Conservation (phyloP, 2,329 filamentous ascomycete species). For the Ceratocystiopsis sp. region DNA sequence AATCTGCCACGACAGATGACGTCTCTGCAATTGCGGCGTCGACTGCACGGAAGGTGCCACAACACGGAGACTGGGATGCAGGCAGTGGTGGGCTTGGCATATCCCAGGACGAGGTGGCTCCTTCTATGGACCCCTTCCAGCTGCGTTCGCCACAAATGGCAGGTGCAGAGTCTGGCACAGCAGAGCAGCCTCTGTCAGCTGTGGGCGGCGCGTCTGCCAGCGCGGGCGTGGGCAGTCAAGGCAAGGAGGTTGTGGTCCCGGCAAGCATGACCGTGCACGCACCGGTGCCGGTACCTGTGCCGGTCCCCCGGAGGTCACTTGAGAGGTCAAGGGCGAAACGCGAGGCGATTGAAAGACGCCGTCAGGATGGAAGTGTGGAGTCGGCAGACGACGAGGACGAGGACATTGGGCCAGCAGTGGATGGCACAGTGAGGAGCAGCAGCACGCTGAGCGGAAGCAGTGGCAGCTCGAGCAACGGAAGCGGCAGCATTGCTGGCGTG, state of each 20-base stretch:
- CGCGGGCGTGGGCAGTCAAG: too few relatives aligned
- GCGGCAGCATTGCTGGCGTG: constrained; percentile 17
- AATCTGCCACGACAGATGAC: constrained; percentile 63
- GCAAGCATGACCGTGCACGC: constrained; percentile 34
- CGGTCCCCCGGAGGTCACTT: constrained; percentile 42
- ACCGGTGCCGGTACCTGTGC: constrained; percentile 25
- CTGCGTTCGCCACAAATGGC: neutral
- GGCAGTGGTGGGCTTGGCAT: constrained; percentile 53
- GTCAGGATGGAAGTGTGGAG: constrained; percentile 56
- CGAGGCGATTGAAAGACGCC: constrained; percentile 56
- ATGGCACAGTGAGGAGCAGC: constrained; percentile 13
- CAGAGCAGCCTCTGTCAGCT: neutral
- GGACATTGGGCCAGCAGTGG: constrained; percentile 45
- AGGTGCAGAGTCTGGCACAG: neutral
- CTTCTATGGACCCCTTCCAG: neutral
- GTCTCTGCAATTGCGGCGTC: constrained; percentile 43
- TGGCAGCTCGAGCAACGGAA: constrained; percentile 11
- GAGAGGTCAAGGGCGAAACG: constrained; percentile 62
- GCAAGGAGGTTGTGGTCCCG: constrained; percentile 27
- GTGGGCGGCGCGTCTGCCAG: too few relatives aligned
- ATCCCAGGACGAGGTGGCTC: constrained; percentile 36
- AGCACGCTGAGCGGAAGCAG: constrained; percentile 2
- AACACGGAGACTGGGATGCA: constrained; percentile 56
- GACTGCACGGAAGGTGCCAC: constrained; percentile 50
- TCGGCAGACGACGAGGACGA: constrained; percentile 93